Conservation (phyloP, 2,329 filamentous ascomycete genomes). For the Claviceps humidiphila region DNA sequence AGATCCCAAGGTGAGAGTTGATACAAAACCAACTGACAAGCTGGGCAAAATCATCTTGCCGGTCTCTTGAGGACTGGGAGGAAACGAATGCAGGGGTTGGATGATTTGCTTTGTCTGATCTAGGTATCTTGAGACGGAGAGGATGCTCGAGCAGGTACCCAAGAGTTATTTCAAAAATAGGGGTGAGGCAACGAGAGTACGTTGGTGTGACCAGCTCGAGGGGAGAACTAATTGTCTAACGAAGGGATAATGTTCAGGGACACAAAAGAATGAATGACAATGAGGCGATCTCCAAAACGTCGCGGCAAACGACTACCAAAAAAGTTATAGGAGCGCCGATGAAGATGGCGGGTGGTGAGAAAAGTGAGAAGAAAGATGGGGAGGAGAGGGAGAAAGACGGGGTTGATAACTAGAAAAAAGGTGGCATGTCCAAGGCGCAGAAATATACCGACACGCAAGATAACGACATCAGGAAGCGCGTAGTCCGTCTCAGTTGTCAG, state of each 20-base stretch:
- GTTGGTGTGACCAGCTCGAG: neutral
- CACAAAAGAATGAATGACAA: constrained; percentile 4
- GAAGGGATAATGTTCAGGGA: constrained; percentile 3
- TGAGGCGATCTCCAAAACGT: constrained; percentile 1
- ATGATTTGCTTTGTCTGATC: neutral
- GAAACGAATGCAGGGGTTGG: neutral
- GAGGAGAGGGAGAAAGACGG: neutral
- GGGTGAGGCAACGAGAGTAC: neutral
- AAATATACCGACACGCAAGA: neutral
- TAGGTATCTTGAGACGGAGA: neutral
- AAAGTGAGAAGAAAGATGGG: neutral
- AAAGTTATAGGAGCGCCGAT: constrained; percentile 1
- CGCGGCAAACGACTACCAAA: neutral
- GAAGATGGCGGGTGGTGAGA: neutral
- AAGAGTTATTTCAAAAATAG: constrained; percentile 1
- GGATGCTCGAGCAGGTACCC: neutral
- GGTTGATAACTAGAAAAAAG: constrained; percentile 1
- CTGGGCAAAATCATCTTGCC: constrained; percentile 1
- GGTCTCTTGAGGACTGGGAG: neutral
- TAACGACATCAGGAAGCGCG: neutral
- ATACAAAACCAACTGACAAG: neutral
- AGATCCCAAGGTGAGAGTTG: neutral
- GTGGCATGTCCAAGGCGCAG: neutral
- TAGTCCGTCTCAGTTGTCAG: constrained; percentile 1
- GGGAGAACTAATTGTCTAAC: neutral